These are phyloP conservation scores for Sarocladiaceae sp. DNA, from an alignment of 2,329 filamentous ascomycete species.

Conservation along the genomic window DNA sequence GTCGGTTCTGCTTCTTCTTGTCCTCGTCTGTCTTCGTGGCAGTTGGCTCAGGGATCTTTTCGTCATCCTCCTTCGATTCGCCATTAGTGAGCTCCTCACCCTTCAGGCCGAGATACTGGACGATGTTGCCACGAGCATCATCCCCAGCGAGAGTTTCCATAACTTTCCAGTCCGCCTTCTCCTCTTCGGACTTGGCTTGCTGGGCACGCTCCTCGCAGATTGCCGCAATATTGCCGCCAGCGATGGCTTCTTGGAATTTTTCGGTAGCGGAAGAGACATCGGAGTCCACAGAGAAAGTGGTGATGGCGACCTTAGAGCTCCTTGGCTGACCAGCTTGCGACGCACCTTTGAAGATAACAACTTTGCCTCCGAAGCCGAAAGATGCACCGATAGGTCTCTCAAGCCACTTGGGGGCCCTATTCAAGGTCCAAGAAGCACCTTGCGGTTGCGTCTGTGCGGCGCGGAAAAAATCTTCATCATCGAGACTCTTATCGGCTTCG, in stretches of 20 bases:
- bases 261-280: conserved; percentile 78
- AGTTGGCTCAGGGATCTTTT: conserved; percentile 19
- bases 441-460: conserved; percentile 90
- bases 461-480: conserved; percentile 94
- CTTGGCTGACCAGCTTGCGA: conserved; percentile 55
- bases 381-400: conserved; percentile 78
- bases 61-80: conserved; percentile 25
- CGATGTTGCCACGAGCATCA: conserved; percentile 78
- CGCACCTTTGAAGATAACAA: conserved; percentile 66
- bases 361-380: conserved; percentile 92
- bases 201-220: conserved; percentile 78
- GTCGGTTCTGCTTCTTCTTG: conserved; percentile 53
- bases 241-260: conserved; percentile 77
- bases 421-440: conserved; percentile 78
- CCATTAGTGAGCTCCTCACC: conserved; percentile 51
- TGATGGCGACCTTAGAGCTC: conserved; percentile 74
- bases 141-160: conserved; percentile 82
- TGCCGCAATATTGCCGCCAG: conserved; percentile 65
- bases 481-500: conserved; percentile 61
- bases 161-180: conserved; percentile 94
- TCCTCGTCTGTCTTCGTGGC: conserved; percentile 26
- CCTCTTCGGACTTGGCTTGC: conserved; percentile 73
- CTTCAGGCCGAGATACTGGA: conserved; percentile 84
- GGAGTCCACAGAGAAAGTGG: conserved; percentile 82
- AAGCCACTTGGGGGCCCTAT: conserved; percentile 84